A percentile compares a stretch with the other conserved stretches of the same genome.
phyloP scores from a whole-genome alignment of 2,329 filamentous ascomycete genomes.

The Cercospora citrullina region DNA sequence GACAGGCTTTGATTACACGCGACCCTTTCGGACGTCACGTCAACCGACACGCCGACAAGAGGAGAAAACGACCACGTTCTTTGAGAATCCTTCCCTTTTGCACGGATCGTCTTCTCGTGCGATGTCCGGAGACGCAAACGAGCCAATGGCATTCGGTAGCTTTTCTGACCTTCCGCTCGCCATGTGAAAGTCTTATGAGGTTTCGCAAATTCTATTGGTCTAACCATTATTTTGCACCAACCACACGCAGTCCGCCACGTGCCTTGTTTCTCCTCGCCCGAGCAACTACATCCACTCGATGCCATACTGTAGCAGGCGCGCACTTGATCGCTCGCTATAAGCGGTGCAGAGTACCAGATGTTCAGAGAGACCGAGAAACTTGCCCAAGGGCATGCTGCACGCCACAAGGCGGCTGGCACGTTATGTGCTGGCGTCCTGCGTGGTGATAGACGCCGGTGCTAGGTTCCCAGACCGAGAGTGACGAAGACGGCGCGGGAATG shows the following conservation, averaged over 20 bases:
- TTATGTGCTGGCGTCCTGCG: conserved; percentile 7
- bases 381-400: conserved; percentile 13
- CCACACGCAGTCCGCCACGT: conserved; percentile 12
- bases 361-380: conserved; percentile 15
- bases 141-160: conserved; percentile 1
- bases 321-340: conserved; percentile 3
- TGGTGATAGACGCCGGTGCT: conserved; percentile 9
- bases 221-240: neutral
- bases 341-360: conserved; percentile 7
- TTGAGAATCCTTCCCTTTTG: neutral
- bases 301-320: neutral
- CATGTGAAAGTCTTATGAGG: conserved; percentile 4
- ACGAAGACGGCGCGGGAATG: neutral
- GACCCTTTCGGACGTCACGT: neutral
- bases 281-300: conserved; percentile 14
- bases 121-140: conserved; percentile 4
- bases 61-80: neutral
- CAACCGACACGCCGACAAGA: conserved; percentile 1
- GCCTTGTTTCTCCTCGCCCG: conserved; percentile 17
- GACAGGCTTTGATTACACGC: conserved; percentile 11
- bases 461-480: neutral
- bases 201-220: conserved; percentile 12
- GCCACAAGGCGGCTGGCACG: conserved; percentile 6
- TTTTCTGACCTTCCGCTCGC: conserved; percentile 5
- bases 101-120: neutral